These are phyloP conservation scores for Porcisia deanei DNA, from an alignment of 208 protist genomes.

Conservation along the genomic window DNA sequence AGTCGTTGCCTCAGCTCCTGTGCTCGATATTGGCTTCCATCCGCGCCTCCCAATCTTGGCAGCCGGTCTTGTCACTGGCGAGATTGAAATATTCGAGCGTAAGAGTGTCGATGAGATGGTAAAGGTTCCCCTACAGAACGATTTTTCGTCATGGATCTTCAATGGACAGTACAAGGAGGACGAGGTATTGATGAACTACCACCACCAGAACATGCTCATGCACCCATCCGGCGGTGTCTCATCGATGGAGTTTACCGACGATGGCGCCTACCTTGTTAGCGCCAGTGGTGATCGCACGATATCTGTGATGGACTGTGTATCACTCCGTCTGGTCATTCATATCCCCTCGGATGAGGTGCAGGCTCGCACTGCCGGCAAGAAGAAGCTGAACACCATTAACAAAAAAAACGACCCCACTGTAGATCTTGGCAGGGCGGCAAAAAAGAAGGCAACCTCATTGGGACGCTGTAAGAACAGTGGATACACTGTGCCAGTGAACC, in stretches of 20 bases:
- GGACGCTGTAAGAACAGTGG: background rate
- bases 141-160: slow-evolving; percentile 78
- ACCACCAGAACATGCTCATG: slow-evolving; percentile 80
- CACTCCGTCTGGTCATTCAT: slow-evolving; percentile 70
- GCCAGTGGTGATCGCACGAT: slow-evolving; percentile 82
- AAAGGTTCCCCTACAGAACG: slow-evolving; percentile 62
- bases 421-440: slow-evolving; percentile 11
- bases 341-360: slow-evolving; percentile 41
- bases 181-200: slow-evolving; percentile 57
- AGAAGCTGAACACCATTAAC: slow-evolving; percentile 41
- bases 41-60: slow-evolving; percentile 72
- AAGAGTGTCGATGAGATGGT: slow-evolving; percentile 53
- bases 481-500: slow-evolving; percentile 43
- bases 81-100: slow-evolving; percentile 80
- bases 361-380: slow-evolving; percentile 20
- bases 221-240: slow-evolving; percentile 71
- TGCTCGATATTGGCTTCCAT: slow-evolving; percentile 84
- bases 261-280: slow-evolving; percentile 80
- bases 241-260: slow-evolving; percentile 90
- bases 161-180: slow-evolving; percentile 43
- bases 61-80: slow-evolving; percentile 76
- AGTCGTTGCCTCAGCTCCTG: slow-evolving; percentile 52
- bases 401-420: slow-evolving; percentile 31
- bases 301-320: slow-evolving; percentile 83
- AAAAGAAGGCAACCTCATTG: slow-evolving; percentile 16